Conservation (phyloP, 345 rosid genomes). For the Leavenworthia alabamica region DNA sequence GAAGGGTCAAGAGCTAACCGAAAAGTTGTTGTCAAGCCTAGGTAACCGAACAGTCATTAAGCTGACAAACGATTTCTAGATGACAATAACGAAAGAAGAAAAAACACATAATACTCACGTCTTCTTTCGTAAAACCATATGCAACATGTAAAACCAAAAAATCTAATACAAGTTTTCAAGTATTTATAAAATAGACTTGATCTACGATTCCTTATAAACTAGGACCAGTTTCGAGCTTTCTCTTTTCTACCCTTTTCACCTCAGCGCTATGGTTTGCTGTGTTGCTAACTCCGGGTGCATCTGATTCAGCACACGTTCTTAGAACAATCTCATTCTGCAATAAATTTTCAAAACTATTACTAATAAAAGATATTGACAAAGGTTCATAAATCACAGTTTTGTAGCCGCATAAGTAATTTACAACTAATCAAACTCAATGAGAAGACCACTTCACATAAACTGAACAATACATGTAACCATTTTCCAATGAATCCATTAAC, state of each 20-base stretch:
- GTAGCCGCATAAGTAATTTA: too few relatives aligned
- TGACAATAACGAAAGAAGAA: background rate
- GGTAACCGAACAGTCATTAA: too few relatives aligned
- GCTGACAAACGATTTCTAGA: background rate
- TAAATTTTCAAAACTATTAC: background rate
- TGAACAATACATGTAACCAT: too few relatives aligned
- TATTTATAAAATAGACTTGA: conserved; percentile 5
- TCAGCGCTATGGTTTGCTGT: conserved; percentile 17
- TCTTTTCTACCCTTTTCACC: conserved; percentile 14
- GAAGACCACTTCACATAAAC: too few relatives aligned
- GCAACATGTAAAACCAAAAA: background rate
- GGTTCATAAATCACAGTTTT: too few relatives aligned
- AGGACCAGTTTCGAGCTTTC: background rate
- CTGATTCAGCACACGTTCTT: conserved; percentile 49
- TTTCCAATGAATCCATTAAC: too few relatives aligned
- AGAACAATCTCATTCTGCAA: conserved; percentile 69
- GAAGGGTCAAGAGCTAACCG: too few relatives aligned
- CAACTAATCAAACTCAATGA: too few relatives aligned
- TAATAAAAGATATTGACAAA: too few relatives aligned
- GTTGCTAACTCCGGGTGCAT: conserved; percentile 29
- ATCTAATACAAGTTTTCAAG: conserved; percentile 1
- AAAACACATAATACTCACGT: background rate
- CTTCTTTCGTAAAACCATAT: background rate
- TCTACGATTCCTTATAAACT: background rate
- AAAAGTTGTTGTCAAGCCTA: too few relatives aligned